Conservation (phyloP, 352 stramenopile genomes). For the Blastocystis sp. region DNA sequence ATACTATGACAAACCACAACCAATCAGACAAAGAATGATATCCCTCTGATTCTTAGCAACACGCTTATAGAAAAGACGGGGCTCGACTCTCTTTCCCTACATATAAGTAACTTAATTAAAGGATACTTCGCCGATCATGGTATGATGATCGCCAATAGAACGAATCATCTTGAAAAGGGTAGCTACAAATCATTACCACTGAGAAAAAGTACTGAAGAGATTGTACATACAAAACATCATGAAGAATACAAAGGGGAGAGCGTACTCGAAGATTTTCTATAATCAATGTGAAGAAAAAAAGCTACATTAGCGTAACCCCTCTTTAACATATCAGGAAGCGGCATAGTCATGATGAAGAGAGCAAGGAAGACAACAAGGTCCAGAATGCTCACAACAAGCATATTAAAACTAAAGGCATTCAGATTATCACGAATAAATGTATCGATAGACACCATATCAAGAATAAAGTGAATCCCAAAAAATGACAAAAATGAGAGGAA, state of each 20-base stretch:
- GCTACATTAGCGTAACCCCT: neutral
- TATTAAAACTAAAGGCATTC: constrained; percentile 63
- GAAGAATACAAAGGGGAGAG: constrained; percentile 16
- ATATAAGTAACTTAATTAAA: neutral
- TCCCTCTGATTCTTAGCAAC: constrained; percentile 66
- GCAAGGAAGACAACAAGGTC: constrained; percentile 4
- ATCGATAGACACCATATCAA: neutral
- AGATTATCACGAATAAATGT: constrained; percentile 43
- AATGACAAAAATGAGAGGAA: neutral
- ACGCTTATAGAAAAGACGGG: constrained; percentile 31
- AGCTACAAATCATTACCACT: neutral
- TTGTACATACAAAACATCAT: constrained; percentile 63
- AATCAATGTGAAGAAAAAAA: neutral
- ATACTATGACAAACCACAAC: constrained; percentile 12
- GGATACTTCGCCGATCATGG: neutral
- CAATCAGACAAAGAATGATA: constrained; percentile 45
- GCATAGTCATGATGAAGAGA: constrained; percentile 21
- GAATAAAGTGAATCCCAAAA: neutral
- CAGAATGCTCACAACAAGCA: constrained; percentile 7
- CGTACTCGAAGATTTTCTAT: neutral
- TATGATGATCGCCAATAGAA: constrained; percentile 6
- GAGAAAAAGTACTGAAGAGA: neutral
- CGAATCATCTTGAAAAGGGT: constrained; percentile 43
- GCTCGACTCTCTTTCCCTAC: neutral
- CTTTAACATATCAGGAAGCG: constrained; percentile 53